Evolutionary conservation across 108 stramenopile species (phyloP), one percentile per base, ranked within the genome.

Genomic region (Pseudonitzschia delicatissima): DNA sequence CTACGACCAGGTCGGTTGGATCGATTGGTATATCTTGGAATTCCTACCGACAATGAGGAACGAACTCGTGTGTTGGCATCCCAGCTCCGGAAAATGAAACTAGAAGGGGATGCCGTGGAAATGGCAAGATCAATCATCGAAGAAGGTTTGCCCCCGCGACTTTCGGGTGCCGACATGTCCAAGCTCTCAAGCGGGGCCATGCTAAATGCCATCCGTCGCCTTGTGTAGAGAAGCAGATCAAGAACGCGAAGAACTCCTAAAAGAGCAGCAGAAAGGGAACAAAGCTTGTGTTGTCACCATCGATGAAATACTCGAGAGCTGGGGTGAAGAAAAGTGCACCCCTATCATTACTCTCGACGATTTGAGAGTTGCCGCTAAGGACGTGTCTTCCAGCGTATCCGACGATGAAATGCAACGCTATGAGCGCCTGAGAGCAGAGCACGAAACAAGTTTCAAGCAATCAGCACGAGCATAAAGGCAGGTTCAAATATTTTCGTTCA

Each of bases 1-100:
- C 68, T 97, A 21, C 93, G 99, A 1, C 99, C 99, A 0, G 99
- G 99, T 0, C 85, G 99, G 40, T 94, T 99, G 65, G 98, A 99
- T 86, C 80, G 96, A 47, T 69, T 92, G 58, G 94, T 99, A 0
- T 98, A 96, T 69, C 77, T 98, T 2, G 97, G 97, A 5, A 71
- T 93, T 11, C 79, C 87, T n/a, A 79, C 76, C 13, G 85, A 81
- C 29, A 70, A 67, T n/a, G 88, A 84, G 29, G 82, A 85, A 12
- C 78, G 82, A 23, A 66, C 82, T 18, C 23, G 64, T 18, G 86
- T 98, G 11, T 73, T 98, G 57, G 57, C 78, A 8, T 96, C 96
- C 5, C 90, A 87, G 70, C 83, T 92, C 17, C 82, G 95, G 15
- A 96, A 96, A 60, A 88, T 95, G 66, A 82, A 61, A 28, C 80